A percentile compares a stretch with the other conserved stretches of the same genome.
Evolutionary conservation across 164 flowering plant genomes (phyloP).

Genomic region (Chloranthus sessilifolius): DNA sequence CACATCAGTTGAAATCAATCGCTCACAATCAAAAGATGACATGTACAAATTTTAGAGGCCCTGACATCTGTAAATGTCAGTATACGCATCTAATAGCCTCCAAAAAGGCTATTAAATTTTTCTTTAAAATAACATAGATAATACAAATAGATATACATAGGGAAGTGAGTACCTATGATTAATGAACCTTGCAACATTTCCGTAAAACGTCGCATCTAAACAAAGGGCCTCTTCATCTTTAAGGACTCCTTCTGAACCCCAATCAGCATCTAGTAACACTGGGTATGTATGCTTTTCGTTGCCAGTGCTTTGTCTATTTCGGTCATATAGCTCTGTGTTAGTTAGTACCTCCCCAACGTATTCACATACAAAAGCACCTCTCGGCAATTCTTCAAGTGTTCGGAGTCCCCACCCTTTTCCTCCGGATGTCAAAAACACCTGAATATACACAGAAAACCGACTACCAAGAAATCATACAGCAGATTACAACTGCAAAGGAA

Average conservation of each 20-base stretch:
- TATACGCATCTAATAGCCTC: too few species aligned
- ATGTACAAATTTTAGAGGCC: too few species aligned
- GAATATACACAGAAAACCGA: constrained; percentile 13
- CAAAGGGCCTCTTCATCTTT: constrained; percentile 79
- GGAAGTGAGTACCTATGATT: constrained; percentile 72
- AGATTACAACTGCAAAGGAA: too few species aligned
- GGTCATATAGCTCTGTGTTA: constrained; percentile 42
- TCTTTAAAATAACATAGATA: too few species aligned
- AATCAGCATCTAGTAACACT: constrained; percentile 74
- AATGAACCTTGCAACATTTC: constrained; percentile 85
- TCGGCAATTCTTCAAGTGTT: constrained; percentile 76
- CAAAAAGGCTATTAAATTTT: too few species aligned
- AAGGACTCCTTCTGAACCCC: constrained; percentile 53
- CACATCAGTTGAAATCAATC: too few species aligned
- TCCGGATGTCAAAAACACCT: constrained; percentile 77
- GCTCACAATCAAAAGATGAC: too few species aligned
- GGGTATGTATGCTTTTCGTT: constrained; percentile 37
- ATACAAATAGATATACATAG: too few species aligned
- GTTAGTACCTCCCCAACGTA: constrained; percentile 91
- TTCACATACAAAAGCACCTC: constrained; percentile 95
- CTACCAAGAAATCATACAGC: too few species aligned
- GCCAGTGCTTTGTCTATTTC: constrained; percentile 28
- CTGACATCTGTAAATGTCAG: too few species aligned
- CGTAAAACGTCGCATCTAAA: constrained; percentile 69
- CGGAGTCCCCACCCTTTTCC: constrained; percentile 95